Conservation (phyloP, 495 filamentous ascomycete genomes). For the Parathielavia hyrcaniae region DNA sequence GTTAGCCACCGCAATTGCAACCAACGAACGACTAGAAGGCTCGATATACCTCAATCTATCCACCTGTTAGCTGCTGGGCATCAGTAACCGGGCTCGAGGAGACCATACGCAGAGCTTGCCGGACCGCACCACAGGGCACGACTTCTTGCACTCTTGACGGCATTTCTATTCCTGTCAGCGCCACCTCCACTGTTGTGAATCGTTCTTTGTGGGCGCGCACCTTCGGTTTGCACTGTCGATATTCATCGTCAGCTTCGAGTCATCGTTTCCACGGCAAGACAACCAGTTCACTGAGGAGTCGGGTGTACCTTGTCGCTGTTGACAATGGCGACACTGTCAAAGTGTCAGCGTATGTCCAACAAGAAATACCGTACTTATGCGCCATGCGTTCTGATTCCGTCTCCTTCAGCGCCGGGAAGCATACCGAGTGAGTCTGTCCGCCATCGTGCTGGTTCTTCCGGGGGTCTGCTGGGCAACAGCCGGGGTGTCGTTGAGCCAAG, state of each 20-base stretch:
- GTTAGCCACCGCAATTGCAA: constrained; percentile 8
- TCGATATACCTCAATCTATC: constrained; percentile 20
- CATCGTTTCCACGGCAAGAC: background rate
- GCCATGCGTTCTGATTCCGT: background rate
- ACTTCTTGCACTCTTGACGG: constrained; percentile 97
- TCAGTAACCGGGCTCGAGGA: background rate
- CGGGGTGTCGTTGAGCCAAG: background rate
- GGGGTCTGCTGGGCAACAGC: constrained; percentile 6
- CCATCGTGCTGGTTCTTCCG: constrained; percentile 22
- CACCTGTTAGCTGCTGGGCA: constrained; percentile 1
- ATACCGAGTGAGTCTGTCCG: constrained; percentile 39
- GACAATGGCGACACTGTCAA: constrained; percentile 86
- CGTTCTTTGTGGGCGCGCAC: constrained; percentile 37
- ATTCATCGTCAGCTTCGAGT: constrained; percentile 16
- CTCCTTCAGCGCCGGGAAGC: constrained; percentile 4
- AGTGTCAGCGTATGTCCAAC: constrained; percentile 6
- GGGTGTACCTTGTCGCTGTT: constrained; percentile 84
- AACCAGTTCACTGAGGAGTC: background rate
- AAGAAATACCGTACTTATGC: background rate
- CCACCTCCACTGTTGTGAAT: too few relatives aligned
- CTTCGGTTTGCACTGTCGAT: constrained; percentile 87
- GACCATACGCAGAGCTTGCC: constrained; percentile 72
- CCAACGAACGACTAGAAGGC: background rate
- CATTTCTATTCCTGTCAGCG: constrained; percentile 31
- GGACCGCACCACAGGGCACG: constrained; percentile 91